Evolutionary conservation across 192 early-diverging fungal genomes (phyloP).

Genomic region (Coemansia sp.): DNA sequence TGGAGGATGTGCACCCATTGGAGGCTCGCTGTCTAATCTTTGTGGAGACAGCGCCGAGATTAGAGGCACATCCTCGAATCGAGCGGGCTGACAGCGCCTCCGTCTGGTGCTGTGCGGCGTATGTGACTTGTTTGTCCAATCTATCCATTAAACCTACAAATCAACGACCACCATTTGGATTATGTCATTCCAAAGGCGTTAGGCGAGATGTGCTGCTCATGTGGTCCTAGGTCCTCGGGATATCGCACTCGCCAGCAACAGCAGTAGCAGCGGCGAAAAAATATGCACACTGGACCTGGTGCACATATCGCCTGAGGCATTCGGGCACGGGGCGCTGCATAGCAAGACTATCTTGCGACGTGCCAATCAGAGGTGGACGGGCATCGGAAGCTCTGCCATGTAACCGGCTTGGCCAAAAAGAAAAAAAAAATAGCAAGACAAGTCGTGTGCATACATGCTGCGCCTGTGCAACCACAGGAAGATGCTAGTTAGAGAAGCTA

Average conservation of each 20-base stretch:
- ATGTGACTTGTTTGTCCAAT: background rate
- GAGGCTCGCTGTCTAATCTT: background rate
- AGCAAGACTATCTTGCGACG: background rate
- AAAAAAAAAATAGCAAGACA: no score
- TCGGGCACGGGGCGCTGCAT: background rate
- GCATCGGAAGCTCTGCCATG: background rate
- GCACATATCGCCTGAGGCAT: background rate
- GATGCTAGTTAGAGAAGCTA: background rate
- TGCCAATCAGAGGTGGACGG: background rate
- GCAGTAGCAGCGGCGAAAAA: background rate
- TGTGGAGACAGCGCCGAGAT: background rate
- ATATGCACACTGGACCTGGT: constrained; percentile 1
- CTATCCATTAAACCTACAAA: background rate
- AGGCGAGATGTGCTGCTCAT: background rate
- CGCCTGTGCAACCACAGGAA: background rate
- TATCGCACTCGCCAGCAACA: background rate
- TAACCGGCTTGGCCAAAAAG: no score
- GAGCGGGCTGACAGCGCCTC: background rate
- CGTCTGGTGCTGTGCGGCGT: background rate
- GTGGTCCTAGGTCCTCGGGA: background rate
- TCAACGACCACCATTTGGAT: background rate
- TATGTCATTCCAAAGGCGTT: background rate
- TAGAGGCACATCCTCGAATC: background rate
- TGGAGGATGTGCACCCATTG: background rate
- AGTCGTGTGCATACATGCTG: background rate